Conservation (phyloP, 768 basidiomycete genomes). For the Tulasnella sp. region DNA sequence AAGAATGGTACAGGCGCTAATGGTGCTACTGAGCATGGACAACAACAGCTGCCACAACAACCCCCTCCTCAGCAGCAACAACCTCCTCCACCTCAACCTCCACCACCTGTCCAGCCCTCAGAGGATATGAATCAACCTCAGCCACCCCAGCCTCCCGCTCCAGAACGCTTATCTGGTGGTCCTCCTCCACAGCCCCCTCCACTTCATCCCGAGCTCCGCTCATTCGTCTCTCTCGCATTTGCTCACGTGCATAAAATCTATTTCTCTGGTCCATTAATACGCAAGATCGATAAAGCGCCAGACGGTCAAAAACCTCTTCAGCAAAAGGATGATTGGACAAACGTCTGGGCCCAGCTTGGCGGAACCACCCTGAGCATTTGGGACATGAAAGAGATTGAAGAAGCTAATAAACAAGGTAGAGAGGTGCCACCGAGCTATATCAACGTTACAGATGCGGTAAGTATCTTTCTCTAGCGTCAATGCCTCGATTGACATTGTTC, state of each 20-base stretch:
- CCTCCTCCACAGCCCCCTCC: constrained; percentile 14
- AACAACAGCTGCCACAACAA: neutral
- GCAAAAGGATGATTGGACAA: constrained; percentile 62
- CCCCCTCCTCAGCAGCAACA: neutral
- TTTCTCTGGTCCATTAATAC: constrained; percentile 66
- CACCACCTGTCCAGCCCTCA: neutral
- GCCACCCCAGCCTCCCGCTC: neutral
- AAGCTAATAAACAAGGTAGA: constrained; percentile 61
- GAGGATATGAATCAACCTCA: neutral
- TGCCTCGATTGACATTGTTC: constrained; percentile 6
- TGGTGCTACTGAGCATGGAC: constrained; percentile 6
- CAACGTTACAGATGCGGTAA: constrained; percentile 77
- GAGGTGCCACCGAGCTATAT: constrained; percentile 81
- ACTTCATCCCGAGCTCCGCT: constrained; percentile 18
- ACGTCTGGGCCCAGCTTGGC: constrained; percentile 82
- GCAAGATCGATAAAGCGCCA: constrained; percentile 60
- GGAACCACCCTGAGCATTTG: constrained; percentile 83
- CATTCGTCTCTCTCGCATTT: constrained; percentile 13
- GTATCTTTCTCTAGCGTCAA: constrained; percentile 27
- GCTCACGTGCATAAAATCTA: constrained; percentile 66
- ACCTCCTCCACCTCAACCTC: constrained; percentile 1
- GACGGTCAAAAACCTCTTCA: constrained; percentile 57
- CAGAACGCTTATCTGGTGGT: constrained; percentile 2
- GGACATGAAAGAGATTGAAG: constrained; percentile 82
- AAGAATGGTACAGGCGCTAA: constrained; percentile 1